Evolutionary conservation across 768 basidiomycete genomes (phyloP), one percentile per base, ranked within the genome.

Genomic region (Cystobasidium ongulense): DNA sequence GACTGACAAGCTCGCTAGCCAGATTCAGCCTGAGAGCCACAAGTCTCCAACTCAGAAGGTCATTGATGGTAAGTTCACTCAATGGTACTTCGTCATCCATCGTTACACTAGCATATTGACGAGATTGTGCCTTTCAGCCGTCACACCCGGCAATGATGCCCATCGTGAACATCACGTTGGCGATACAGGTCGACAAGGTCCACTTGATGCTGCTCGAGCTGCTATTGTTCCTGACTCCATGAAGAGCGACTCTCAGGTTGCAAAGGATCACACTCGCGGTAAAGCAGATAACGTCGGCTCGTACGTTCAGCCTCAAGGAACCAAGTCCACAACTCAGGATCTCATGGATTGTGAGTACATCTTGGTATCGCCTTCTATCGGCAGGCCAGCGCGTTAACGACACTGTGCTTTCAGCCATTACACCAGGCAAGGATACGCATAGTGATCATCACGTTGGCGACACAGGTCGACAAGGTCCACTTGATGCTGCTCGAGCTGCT

Each of bases 1-100:
- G 23, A 35, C 54, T 1, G 68, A 71, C 68, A 36, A 71, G 38
- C 25, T n/a, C 18, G 53, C 54, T 13, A 57, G 53, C 25, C 68
- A 71, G 23, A 29, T 36, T 29, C 68, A 71, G 68, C 54, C 68
- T 4, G 36, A 71, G 50, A 35, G 54, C 54, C 27, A 59, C 68
- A 71, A 71, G 68, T 57, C 53, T n/a, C 27, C 53, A 11, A 71
- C 52, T 27, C 68, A 71, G 54, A 71, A 71, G 68, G 33, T 59
- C 43, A 61, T 71, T 15, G 68, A 71, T 33, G 31, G 68, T 71
- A 17, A 59, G 68, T 39, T 10, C 11, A 15, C 10, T 36, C 21
- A 23, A 5, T 31, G 3, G 13, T n/a, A 36, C 39, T 25, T 27
- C 21, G 36, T 7, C 27, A 31, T 11, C 29, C 7, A 27, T 67